These are phyloP conservation scores for Nemania abortiva DNA, from an alignment of 2,329 filamentous ascomycete species.

Conservation along the genomic window DNA sequence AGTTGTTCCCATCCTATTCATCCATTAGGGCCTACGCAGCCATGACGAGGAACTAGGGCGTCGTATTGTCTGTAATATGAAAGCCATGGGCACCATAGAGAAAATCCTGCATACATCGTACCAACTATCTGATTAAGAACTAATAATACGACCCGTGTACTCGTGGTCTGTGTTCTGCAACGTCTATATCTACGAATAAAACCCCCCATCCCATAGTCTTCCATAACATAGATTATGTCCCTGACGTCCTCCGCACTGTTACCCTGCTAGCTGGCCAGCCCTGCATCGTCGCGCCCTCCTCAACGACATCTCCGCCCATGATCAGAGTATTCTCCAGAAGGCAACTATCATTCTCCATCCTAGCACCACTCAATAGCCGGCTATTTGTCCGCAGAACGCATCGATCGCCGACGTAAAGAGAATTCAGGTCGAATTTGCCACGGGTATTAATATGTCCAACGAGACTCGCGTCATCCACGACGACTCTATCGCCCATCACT, in stretches of 20 bases:
- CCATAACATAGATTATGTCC: neutral
- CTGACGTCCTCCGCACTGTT: neutral
- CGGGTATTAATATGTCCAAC: conserved; percentile 69
- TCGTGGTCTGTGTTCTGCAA: neutral
- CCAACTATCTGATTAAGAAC: neutral
- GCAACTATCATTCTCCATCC: conserved; percentile 65
- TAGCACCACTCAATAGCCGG: conserved; percentile 64
- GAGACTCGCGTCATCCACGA: conserved; percentile 67
- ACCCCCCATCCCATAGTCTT: too few relatives aligned
- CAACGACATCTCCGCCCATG: conserved; percentile 68
- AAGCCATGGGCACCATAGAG: neutral
- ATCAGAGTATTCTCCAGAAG: conserved; percentile 69
- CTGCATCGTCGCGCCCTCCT: conserved; percentile 63
- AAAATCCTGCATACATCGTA: neutral
- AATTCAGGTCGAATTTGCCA: conserved; percentile 68
- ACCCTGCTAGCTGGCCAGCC: conserved; percentile 63
- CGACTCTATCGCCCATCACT: conserved; percentile 64
- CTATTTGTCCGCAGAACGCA: conserved; percentile 66
- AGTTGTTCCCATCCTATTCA: too few relatives aligned
- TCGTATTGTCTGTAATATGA: too few relatives aligned
- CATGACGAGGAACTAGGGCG: too few relatives aligned
- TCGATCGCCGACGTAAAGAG: conserved; percentile 62
- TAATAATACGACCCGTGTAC: neutral
- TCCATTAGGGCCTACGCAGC: too few relatives aligned
- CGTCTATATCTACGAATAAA: neutral